Base-by-base conservation (phyloP, 139 green algal genomes). In the Coelastrella sp. region DNA sequence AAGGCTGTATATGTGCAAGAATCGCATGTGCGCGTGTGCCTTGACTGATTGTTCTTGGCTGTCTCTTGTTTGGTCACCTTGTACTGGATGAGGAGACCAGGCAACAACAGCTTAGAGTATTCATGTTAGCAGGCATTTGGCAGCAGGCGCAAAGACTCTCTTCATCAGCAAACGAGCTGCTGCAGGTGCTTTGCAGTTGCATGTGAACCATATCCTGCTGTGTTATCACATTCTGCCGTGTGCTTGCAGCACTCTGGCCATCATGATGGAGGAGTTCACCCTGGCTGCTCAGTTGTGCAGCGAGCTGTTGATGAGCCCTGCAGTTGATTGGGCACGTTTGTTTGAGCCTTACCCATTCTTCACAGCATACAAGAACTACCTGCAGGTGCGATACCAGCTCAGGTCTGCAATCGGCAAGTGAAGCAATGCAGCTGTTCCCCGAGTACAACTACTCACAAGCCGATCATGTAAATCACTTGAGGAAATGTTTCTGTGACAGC, bases 281-380 rank as follows among this genome's bases (percentile, higher is more conserved):
- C 62, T 73, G 5, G 91, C 85, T 7, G 88, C 94, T 41, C 78
- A 89, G 34, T 43, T 97, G 32, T 96, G 92, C 9, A 38, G 30
- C 21, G 75, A 82, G 35, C 51, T 82, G 75, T n/a, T 82, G 25
- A 69, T 63, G 17, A 45, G 34, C 13, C 13, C 51, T 11, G 48
- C 30, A 19, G 75, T 82, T 8, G 75, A 82, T 35, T 96, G 87
- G 68, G 23, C 13, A 4, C 35, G 62, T 59, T 69, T 98, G 35
- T 89, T 98, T 48, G 89, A 98, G 85, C 86, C 89, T 11, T 83
- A 88, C 40, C 45, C 76, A 34, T 98, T 98, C 87, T 98, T 98
- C 73, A 80, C 87, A 17, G 62, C 71, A 8, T 96, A 94, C 90
- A 96, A 94, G 35, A 93, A 97, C 69, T 98, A 93, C 86, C 90